Conservation (phyloP, 129 eudicot species). For the Lactuca saligna region DNA sequence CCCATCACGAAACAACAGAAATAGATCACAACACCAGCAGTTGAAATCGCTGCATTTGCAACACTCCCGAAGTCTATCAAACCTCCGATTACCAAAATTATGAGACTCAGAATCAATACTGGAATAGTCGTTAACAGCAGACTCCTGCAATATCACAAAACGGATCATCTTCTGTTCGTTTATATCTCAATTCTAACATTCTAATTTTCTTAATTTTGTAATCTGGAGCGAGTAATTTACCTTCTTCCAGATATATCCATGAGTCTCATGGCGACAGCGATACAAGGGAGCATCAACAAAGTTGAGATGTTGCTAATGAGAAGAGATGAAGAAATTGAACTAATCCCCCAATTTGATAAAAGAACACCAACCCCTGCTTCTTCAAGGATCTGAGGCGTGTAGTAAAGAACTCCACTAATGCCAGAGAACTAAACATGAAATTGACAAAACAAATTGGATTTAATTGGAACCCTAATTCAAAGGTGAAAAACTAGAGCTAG, state of each 20-base stretch:
- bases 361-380: conserved; percentile 89
- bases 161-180: not conserved
- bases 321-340: conserved; percentile 69
- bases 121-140: conserved; percentile 74
- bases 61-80: conserved; percentile 51
- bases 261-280: conserved; percentile 92
- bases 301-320: conserved; percentile 75
- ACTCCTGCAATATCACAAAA: conserved; percentile 44
- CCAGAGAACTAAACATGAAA: conserved; percentile 74
- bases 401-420: conserved; percentile 89
- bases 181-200: not conserved
- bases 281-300: conserved; percentile 88
- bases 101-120: conserved; percentile 51
- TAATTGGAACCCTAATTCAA: not conserved
- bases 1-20: conserved; percentile 88
- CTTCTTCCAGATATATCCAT: conserved; percentile 94
- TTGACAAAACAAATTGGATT: conserved; percentile 5
- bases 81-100: conserved; percentile 53
- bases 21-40: conserved; percentile 69
- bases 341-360: conserved; percentile 66
- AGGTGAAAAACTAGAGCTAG: not conserved
- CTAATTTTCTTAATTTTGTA: not conserved
- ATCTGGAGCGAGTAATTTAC: conserved; percentile 34
- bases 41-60: conserved; percentile 63
- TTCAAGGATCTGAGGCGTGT: conserved; percentile 95